Evolutionary conservation across 257 asterid genomes (phyloP), one percentile per base, ranked within the genome.

Genomic region (Solanum appendiculatum): DNA sequence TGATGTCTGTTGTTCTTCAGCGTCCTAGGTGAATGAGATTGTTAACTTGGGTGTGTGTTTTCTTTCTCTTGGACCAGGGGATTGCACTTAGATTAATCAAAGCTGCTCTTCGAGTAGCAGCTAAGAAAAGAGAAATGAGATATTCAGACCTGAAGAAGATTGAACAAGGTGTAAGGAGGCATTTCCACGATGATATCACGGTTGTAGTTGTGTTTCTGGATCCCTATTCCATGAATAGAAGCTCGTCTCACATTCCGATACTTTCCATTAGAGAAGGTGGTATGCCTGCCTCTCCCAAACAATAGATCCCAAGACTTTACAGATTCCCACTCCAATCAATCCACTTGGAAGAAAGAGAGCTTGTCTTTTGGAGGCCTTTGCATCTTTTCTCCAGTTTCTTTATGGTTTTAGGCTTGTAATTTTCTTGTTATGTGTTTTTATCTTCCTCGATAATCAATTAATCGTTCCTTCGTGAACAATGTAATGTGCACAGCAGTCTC

Each of bases 91-190:
- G 93, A 84, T 96, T 96, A 7, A 91, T 96, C 1, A 94, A 97
- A 86, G 91, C 96, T 36, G 98, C 98, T 1, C 96, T 97, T 33
- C 94, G 89, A 1, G 93, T 89, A 46, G 99, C 99, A 11, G 99
- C 99, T 1, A 95, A 96, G 96, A 96, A 95, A 90, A 92, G 99
- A 64, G 99, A 97, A 86, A 97, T 97, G 98, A 88, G 99, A 20
- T 96, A 96, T 86, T 87, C 99, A 3, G 99, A 97, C 89, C 88
- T 97, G 74, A 95, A 97, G 94, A 95, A 97, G 84, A 97, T 97
- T 1, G 99, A 94, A 21, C 82, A 95, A 72, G 99, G 99, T 1
- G 95, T 97, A 64, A 93, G 99, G 91, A 93, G 99, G 89, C 98
- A 96, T 94, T 97, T 97, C 90, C 99, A 97, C 20, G 99, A 97